Percentiles rank a stretch among this genome's conserved stretches.
These are phyloP conservation scores for Teratosphaeria gauchensis DNA, from an alignment of 2,329 filamentous ascomycete species.

Conservation along the genomic window DNA sequence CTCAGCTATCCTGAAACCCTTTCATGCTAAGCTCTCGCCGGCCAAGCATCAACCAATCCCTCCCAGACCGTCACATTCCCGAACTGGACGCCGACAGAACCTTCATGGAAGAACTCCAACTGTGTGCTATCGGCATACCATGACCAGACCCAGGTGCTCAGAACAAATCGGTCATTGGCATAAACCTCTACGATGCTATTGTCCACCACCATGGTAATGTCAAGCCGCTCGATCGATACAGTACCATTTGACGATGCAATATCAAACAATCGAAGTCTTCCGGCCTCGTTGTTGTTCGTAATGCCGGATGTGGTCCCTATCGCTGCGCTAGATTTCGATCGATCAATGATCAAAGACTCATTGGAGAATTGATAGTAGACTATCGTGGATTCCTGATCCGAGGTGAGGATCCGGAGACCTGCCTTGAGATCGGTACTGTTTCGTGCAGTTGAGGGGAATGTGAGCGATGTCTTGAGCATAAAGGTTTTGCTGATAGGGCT, in stretches of 20 bases:
- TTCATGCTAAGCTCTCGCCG: constrained; percentile 8
- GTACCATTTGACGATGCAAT: constrained; percentile 18
- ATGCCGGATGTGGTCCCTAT: constrained; percentile 27
- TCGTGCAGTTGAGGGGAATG: constrained; percentile 29
- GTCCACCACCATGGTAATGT: constrained; percentile 34
- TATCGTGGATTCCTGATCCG: constrained; percentile 31
- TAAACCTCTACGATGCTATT: constrained; percentile 29
- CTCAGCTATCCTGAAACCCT: too few relatives aligned
- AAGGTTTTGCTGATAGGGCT: constrained; percentile 30
- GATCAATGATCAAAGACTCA: constrained; percentile 34
- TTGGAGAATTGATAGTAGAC: constrained; percentile 40
- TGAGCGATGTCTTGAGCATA: constrained; percentile 29
- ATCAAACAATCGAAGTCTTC: constrained; percentile 29
- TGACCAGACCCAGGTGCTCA: constrained; percentile 36
- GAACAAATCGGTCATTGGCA: constrained; percentile 33
- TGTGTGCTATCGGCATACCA: constrained; percentile 30
- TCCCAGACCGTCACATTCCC: constrained; percentile 28
- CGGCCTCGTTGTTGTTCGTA: neutral
- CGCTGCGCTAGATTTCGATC: constrained; percentile 33
- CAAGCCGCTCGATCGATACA: constrained; percentile 28
- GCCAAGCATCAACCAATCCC: constrained; percentile 32
- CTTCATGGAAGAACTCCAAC: constrained; percentile 29
- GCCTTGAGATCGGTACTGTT: constrained; percentile 25
- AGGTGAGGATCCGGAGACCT: constrained; percentile 34
- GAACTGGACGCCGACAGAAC: constrained; percentile 24